A percentile compares a stretch with the other conserved stretches of the same genome.
Evolutionary conservation across 1,284 basidiomycete species (phyloP).

Genomic region (Malassezia caprae): DNA sequence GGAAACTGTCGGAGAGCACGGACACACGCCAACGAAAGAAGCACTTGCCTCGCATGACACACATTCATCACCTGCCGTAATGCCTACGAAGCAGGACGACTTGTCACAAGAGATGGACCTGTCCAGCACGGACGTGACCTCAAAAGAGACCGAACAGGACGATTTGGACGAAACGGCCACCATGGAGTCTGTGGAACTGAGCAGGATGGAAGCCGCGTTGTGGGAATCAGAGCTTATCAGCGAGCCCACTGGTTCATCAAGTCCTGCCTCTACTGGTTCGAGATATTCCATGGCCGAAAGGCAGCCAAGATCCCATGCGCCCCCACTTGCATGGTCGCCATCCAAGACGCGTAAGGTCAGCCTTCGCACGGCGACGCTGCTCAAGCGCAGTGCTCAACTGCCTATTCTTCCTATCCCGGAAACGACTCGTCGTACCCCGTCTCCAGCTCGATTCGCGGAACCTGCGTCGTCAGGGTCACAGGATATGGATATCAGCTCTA

Average conservation of each 20-base stretch:
- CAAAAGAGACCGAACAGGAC: background rate
- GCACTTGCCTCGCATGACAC: background rate
- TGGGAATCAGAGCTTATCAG: background rate
- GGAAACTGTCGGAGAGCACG: background rate
- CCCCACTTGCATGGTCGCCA: conserved; percentile 6
- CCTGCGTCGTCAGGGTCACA: conserved; percentile 5
- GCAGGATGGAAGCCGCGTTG: background rate
- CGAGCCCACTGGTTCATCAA: background rate
- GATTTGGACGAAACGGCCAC: background rate
- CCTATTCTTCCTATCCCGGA: conserved; percentile 7
- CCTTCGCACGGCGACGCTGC: conserved; percentile 15
- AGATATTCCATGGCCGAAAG: background rate
- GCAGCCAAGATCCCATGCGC: background rate
- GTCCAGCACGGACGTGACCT: background rate
- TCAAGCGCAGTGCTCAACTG: conserved; percentile 12
- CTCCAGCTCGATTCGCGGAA: background rate
- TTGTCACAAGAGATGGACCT: background rate
- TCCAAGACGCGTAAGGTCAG: conserved; percentile 13
- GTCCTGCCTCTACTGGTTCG: background rate
- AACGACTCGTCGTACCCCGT: background rate
- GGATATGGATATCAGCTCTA: conserved; percentile 12
- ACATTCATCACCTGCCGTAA: background rate
- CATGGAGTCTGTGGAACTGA: background rate
- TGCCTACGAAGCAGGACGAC: background rate
- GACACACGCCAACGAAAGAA: background rate